Percentiles rank a stretch among this genome's conserved stretches.
These are phyloP conservation scores for Ailanthus altissimus DNA, from an alignment of 345 rosid genomes.

Conservation along the genomic window DNA sequence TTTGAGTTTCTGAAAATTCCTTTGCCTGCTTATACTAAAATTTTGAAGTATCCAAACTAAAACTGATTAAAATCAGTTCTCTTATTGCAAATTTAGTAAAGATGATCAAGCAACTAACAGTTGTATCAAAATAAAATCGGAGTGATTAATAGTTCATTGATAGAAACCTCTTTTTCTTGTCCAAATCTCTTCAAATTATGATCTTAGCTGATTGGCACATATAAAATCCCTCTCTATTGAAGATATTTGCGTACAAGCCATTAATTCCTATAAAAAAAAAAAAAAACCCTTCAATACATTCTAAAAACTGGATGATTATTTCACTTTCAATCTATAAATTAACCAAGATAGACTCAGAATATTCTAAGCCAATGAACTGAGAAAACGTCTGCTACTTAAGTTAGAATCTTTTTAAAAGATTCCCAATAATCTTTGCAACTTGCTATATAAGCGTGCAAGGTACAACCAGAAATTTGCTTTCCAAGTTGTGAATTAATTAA, in stretches of 20 bases:
- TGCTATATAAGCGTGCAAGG: conserved; percentile 1
- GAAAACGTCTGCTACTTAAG: not conserved
- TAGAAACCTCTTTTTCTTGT: not conserved
- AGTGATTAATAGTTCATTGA: not conserved
- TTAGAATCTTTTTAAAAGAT: not conserved
- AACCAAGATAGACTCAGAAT: not conserved
- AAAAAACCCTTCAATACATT: not conserved
- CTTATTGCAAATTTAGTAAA: too few relatives aligned
- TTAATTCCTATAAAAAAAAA: not conserved
- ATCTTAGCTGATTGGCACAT: not conserved
- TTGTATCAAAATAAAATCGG: not conserved
- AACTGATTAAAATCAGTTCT: too few relatives aligned
- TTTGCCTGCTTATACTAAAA: too few relatives aligned
- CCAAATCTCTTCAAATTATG: not conserved
- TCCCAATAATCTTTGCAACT: not conserved
- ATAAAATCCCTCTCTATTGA: not conserved
- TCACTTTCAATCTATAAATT: not conserved
- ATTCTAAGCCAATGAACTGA: conserved; percentile 7
- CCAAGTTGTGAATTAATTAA: not conserved
- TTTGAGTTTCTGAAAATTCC: too few relatives aligned
- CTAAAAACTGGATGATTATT: not conserved
- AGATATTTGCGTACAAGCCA: conserved; percentile 5
- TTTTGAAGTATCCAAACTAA: too few relatives aligned
- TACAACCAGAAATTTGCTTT: not conserved
- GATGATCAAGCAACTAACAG: too few relatives aligned